phyloP scores from a whole-genome alignment of 805 yeast species.

The Candida khao-thaluensis region DNA sequence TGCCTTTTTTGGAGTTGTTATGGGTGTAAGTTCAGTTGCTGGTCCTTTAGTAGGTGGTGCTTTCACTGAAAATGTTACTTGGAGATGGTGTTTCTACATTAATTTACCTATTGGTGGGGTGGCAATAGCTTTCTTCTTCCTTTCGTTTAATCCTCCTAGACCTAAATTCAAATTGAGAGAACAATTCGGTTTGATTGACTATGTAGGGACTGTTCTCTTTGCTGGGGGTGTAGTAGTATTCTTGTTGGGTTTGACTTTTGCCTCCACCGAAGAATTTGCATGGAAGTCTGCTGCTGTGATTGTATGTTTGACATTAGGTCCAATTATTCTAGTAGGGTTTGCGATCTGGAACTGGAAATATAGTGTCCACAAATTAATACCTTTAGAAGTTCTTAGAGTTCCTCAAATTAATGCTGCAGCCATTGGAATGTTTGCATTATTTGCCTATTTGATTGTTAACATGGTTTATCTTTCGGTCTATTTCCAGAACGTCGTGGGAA shows the following conservation, averaged over 20 bases:
- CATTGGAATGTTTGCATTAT: slow-evolving; percentile 29
- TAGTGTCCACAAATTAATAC: slow-evolving; percentile 46
- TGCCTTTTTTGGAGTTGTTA: slow-evolving; percentile 38
- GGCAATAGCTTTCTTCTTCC: slow-evolving; percentile 35
- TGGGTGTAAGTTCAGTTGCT: slow-evolving; percentile 47
- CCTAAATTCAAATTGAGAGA: slow-evolving; percentile 34
- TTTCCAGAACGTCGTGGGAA: slow-evolving; percentile 47
- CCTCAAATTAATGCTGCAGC: slow-evolving; percentile 39
- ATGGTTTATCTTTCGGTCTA: slow-evolving; percentile 32
- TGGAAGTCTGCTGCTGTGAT: slow-evolving; percentile 57
- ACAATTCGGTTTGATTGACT: slow-evolving; percentile 46
- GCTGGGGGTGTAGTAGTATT: slow-evolving; percentile 43
- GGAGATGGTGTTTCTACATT: slow-evolving; percentile 77
- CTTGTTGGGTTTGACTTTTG: slow-evolving; percentile 50
- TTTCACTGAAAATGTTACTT: slow-evolving; percentile 52
- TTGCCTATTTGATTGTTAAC: slow-evolving; percentile 37
- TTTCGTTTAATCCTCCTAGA: slow-evolving; percentile 47
- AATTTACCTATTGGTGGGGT: slow-evolving; percentile 64
- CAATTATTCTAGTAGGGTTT: slow-evolving; percentile 30
- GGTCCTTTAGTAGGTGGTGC: slow-evolving; percentile 71
- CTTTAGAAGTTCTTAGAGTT: slow-evolving; percentile 38
- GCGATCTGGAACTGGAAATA: slow-evolving; percentile 41
- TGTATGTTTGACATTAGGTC: slow-evolving; percentile 46
- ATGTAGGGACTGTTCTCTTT: slow-evolving; percentile 43
- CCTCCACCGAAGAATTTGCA: slow-evolving; percentile 41